These are phyloP conservation scores for Amaranthus tricolor DNA, from an alignment of 179 eudicot species.

Conservation along the genomic window DNA sequence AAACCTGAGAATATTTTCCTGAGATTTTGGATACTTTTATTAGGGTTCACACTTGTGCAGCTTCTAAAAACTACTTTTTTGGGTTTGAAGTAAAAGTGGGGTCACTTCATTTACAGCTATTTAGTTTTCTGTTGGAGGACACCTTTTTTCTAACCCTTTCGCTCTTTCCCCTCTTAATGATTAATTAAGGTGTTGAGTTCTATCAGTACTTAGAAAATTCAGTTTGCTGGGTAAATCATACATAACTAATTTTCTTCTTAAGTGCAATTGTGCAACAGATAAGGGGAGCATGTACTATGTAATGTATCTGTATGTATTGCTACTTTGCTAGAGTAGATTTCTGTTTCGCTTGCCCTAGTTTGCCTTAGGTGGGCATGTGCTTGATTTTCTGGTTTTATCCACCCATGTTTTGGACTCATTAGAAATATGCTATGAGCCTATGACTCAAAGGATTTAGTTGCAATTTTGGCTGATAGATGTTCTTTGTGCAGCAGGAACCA, in stretches of 20 bases:
- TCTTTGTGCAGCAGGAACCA: conserved; percentile 51
- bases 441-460: conserved; percentile 2
- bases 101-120: neutral
- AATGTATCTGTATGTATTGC: neutral
- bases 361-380: neutral
- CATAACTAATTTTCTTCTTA: too few relatives aligned
- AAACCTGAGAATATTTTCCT: too few relatives aligned
- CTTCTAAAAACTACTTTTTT: too few relatives aligned
- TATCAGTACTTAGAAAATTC: too few relatives aligned
- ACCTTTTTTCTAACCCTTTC: too few relatives aligned
- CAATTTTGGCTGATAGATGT: conserved; percentile 17
- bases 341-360: neutral
- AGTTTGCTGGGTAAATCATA: too few relatives aligned
- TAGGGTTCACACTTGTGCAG: too few relatives aligned
- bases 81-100: too few relatives aligned
- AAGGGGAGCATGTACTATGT: neutral
- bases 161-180: too few relatives aligned
- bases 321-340: neutral
- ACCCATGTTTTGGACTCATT: neutral
- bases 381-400: neutral
- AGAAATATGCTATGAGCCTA: neutral
- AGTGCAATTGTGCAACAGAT: neutral
- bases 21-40: too few relatives aligned
- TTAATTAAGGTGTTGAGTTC: too few relatives aligned
- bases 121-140: too few relatives aligned